These are phyloP conservation scores for Stachybotrys echinatus DNA, from an alignment of 2,329 filamentous ascomycete species.

Conservation along the genomic window DNA sequence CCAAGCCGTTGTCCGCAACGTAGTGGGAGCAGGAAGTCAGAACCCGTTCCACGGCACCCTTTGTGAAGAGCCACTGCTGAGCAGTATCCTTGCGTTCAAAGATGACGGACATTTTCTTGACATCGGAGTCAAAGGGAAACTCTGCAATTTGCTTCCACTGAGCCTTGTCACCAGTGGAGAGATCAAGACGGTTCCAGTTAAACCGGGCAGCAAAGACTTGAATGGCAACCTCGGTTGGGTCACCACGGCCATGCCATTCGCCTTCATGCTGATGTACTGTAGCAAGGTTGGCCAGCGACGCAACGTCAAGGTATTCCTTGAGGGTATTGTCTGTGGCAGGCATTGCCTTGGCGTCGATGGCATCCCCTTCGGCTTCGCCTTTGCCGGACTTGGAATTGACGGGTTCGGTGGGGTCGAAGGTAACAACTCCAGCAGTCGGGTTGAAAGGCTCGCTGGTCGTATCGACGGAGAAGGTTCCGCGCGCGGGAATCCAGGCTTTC, in stretches of 20 bases:
- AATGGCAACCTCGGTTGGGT: conserved; percentile 65
- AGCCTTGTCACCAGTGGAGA: conserved; percentile 42
- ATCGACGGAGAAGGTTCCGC: conserved; percentile 40
- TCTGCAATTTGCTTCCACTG: conserved; percentile 58
- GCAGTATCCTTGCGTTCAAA: conserved; percentile 39
- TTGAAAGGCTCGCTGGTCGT: conserved; percentile 52
- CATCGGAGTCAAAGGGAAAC: conserved; percentile 68
- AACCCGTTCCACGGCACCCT: conserved; percentile 66
- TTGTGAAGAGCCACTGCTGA: conserved; percentile 50
- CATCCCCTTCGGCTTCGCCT: conserved; percentile 18
- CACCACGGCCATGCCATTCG: conserved; percentile 59
- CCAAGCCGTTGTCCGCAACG: conserved; percentile 34
- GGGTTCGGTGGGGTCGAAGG: conserved; percentile 28
- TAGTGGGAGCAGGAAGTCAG: conserved; percentile 56
- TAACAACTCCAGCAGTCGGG: conserved; percentile 44
- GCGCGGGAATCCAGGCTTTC: conserved; percentile 45
- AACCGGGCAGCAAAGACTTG: conserved; percentile 70
- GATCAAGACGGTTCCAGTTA: conserved; percentile 51
- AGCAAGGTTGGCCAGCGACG: conserved; percentile 61
- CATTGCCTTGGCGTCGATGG: conserved; percentile 19
- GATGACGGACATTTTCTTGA: conserved; percentile 74
- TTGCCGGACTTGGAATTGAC: conserved; percentile 28
- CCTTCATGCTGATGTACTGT: conserved; percentile 51
- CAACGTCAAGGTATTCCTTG: conserved; percentile 54
- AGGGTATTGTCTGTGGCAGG: conserved; percentile 42